Evolutionary conservation across 495 filamentous ascomycete species (phyloP).

Genomic region (Stereocaulon alpinum): DNA sequence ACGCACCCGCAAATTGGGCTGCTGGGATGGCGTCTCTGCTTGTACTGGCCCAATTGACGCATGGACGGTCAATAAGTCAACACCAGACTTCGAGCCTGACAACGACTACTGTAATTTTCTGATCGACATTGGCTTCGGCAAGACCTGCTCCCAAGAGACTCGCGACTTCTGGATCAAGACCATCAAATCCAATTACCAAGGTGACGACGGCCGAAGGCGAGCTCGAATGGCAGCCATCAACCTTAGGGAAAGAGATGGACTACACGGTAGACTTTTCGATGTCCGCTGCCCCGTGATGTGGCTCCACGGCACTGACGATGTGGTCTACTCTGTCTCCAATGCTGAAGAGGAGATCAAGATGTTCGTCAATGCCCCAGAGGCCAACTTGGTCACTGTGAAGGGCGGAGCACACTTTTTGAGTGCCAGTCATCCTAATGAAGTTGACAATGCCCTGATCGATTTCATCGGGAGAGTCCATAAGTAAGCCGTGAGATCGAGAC

Average conservation of each 20-base stretch:
- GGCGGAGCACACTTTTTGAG: conserved; percentile 50
- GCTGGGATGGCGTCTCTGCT: conserved; percentile 44
- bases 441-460: conserved; percentile 40
- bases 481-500: not conserved
- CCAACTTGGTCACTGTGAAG: conserved; percentile 38
- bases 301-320: conserved; percentile 52
- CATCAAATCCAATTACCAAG: conserved; percentile 45
- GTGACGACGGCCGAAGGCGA: conserved; percentile 46
- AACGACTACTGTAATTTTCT: conserved; percentile 47
- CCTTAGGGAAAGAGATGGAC: conserved; percentile 48
- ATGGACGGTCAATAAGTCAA: conserved; percentile 36
- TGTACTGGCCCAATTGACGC: conserved; percentile 34
- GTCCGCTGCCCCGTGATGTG: conserved; percentile 51
- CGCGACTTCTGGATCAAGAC: conserved; percentile 42
- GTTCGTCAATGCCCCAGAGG: conserved; percentile 43
- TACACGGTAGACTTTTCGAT: conserved; percentile 43
- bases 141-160: conserved; percentile 30
- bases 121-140: conserved; percentile 46
- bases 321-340: conserved; percentile 37
- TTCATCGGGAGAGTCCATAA: conserved; percentile 37
- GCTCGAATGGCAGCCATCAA: conserved; percentile 47
- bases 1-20: conserved; percentile 39
- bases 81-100: conserved; percentile 43
- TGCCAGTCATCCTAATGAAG: conserved; percentile 44
- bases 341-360: conserved; percentile 47